Percentiles rank a stretch among this genome's conserved stretches.
These are phyloP conservation scores for Sporothrix euskadiensis DNA, from an alignment of 2,329 filamentous ascomycete genomes.

Conservation along the genomic window DNA sequence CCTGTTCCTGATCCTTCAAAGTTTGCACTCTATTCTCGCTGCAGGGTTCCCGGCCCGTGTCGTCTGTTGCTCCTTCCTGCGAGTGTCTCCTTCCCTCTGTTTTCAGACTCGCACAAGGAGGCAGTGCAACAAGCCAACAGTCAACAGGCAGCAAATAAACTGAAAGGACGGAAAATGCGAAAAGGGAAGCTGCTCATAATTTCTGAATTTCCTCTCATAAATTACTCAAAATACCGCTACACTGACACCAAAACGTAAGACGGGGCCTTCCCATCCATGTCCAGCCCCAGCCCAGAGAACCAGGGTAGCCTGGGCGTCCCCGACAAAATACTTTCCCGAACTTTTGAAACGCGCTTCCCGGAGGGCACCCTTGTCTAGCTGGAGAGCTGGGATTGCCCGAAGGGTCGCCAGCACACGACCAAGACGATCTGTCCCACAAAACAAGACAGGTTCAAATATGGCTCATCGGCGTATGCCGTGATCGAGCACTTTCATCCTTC, in stretches of 20 bases:
- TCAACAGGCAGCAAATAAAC: background rate
- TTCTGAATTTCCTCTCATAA: background rate
- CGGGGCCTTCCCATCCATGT: background rate
- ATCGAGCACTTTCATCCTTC: background rate
- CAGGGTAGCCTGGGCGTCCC: background rate
- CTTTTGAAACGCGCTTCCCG: slow-evolving; percentile 6
- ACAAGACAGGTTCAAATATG: background rate
- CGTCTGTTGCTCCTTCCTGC: background rate
- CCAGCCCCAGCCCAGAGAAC: background rate
- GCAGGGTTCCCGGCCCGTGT: background rate
- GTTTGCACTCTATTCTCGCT: background rate
- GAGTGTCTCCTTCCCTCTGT: too few relatives aligned
- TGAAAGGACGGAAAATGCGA: background rate
- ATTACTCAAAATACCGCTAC: slow-evolving; percentile 7
- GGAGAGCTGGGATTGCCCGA: too few relatives aligned
- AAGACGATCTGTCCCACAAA: background rate
- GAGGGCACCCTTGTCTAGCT: background rate
- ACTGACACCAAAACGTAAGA: background rate
- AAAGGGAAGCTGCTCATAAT: background rate
- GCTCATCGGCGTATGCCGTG: background rate
- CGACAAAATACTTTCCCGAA: background rate
- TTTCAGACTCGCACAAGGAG: background rate
- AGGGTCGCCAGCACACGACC: background rate
- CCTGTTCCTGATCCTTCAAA: background rate
- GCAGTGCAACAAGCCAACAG: slow-evolving; percentile 10